Conservation (phyloP, 192 early-diverging fungal genomes). For the Dissophora globulifera region DNA sequence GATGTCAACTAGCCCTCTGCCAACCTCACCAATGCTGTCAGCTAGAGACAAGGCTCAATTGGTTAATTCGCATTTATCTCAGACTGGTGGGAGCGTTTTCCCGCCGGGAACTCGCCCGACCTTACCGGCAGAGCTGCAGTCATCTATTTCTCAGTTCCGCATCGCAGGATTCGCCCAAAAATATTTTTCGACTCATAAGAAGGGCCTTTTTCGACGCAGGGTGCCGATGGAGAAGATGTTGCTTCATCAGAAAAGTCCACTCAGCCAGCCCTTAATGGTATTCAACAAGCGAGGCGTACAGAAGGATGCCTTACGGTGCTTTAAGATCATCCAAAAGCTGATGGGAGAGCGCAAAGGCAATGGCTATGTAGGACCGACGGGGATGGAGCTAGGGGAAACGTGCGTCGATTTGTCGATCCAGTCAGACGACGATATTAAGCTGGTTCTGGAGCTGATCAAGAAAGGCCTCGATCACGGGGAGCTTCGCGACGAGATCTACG, state of each 20-base stretch:
- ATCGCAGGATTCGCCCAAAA: slow-evolving; percentile 91
- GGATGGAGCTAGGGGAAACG: slow-evolving; percentile 33
- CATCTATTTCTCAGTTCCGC: slow-evolving; percentile 81
- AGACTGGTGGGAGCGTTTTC: neutral
- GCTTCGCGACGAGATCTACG: slow-evolving; percentile 94
- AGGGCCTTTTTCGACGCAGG: slow-evolving; percentile 83
- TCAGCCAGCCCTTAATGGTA: slow-evolving; percentile 84
- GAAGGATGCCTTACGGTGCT: slow-evolving; percentile 88
- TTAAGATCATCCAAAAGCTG: slow-evolving; percentile 83
- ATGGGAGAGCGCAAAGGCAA: slow-evolving; percentile 76
- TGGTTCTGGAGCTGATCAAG: slow-evolving; percentile 83
- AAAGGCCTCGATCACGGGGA: slow-evolving; percentile 77
- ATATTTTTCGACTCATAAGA: slow-evolving; percentile 90
- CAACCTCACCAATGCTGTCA: neutral
- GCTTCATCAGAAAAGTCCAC: slow-evolving; percentile 78
- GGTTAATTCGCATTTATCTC: neutral
- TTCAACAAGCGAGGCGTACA: slow-evolving; percentile 78
- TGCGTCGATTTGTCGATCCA: slow-evolving; percentile 54
- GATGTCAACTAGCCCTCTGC: slow-evolving; percentile 39
- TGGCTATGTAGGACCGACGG: slow-evolving; percentile 52
- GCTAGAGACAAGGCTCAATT: slow-evolving; percentile 1
- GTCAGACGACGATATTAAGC: slow-evolving; percentile 57
- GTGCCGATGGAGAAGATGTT: slow-evolving; percentile 94
- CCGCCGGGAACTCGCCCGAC: slow-evolving; percentile 27
- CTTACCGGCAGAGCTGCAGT: slow-evolving; percentile 67